Evolutionary conservation across 352 stramenopile genomes (phyloP).

Genomic region (Phytophthora vignae): DNA sequence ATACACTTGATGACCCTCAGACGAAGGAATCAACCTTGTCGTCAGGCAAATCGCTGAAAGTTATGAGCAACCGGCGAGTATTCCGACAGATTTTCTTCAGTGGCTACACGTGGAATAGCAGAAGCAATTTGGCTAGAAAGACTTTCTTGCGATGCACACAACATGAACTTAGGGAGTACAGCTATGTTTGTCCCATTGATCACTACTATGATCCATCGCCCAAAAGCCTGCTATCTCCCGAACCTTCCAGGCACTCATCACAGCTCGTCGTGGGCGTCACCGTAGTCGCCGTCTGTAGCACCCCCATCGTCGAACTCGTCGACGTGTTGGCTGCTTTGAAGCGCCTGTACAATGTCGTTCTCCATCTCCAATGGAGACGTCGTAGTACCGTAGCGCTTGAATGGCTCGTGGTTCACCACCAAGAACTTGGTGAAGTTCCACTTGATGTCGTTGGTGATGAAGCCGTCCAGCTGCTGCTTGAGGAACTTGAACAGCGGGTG

Average conservation of each 20-base stretch:
- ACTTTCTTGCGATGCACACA: too few relatives aligned
- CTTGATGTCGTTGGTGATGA: constrained; percentile 82
- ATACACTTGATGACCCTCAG: too few relatives aligned
- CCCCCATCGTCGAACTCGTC: constrained; percentile 39
- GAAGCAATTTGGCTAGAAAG: too few relatives aligned
- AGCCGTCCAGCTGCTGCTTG: constrained; percentile 71
- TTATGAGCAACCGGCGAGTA: too few relatives aligned
- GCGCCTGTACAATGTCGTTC: constrained; percentile 61
- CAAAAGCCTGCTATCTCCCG: not conserved
- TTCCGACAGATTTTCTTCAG: too few relatives aligned
- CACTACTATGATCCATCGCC: not conserved
- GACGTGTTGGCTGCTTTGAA: constrained; percentile 41
- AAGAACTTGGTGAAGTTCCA: constrained; percentile 93
- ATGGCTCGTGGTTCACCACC: constrained; percentile 73
- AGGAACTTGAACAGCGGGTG: constrained; percentile 93
- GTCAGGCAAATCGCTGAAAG: too few relatives aligned
- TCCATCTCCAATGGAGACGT: constrained; percentile 77
- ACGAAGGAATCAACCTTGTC: too few relatives aligned
- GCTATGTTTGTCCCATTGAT: not conserved
- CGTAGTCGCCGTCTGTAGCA: constrained; percentile 34
- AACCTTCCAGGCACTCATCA: constrained; percentile 5
- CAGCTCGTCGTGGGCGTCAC: constrained; percentile 39
- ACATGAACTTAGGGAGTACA: not conserved
- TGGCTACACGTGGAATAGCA: too few relatives aligned
- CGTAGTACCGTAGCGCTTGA: constrained; percentile 74